These are phyloP conservation scores for Melaleuca quinquenervia DNA, from an alignment of 345 rosid genomes.

Conservation along the genomic window DNA sequence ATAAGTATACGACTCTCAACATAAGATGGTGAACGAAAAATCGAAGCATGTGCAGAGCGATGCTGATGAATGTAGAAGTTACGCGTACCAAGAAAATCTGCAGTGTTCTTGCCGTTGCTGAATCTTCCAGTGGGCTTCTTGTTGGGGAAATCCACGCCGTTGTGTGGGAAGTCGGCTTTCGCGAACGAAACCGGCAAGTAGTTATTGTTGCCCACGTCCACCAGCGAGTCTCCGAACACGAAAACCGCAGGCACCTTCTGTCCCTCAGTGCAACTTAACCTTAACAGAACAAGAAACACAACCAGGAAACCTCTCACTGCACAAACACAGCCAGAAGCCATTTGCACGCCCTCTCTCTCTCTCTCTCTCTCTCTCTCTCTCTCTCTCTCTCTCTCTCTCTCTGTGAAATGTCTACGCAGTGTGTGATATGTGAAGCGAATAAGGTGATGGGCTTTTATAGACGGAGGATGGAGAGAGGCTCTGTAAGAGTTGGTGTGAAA, in stretches of 20 bases:
- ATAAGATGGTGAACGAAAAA: neutral
- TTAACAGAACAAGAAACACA: neutral
- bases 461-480: neutral
- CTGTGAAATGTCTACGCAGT: neutral
- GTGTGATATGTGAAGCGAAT: neutral
- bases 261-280: neutral
- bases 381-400: neutral
- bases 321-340: neutral
- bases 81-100: conserved; percentile 34
- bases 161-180: conserved; percentile 36
- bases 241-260: conserved; percentile 33
- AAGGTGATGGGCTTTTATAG: neutral
- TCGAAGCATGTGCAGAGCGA: neutral
- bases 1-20: neutral
- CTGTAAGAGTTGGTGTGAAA: neutral
- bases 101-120: conserved; percentile 48
- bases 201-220: conserved; percentile 50
- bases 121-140: conserved; percentile 45
- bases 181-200: conserved; percentile 19
- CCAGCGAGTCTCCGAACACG: conserved; percentile 41
- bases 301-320: neutral
- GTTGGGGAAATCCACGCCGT: conserved; percentile 37
- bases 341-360: neutral
- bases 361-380: neutral
- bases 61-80: neutral